Evolutionary conservation across 768 basidiomycete species (phyloP).

Genomic region (Hebeloma cylindrosporum): DNA sequence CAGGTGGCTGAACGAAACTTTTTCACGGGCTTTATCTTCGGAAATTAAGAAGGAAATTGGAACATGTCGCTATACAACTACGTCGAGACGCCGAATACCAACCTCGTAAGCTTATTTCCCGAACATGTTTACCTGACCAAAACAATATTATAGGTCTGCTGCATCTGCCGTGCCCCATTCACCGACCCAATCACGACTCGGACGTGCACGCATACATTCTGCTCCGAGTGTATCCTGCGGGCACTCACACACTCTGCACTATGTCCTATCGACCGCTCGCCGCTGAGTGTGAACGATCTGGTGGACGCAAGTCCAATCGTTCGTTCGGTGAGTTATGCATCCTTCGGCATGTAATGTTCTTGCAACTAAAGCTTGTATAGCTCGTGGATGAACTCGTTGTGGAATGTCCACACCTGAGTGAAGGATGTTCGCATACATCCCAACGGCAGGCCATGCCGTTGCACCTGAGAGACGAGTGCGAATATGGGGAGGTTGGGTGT

Average conservation of each 20-base stretch:
- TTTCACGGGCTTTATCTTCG: neutral
- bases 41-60: neutral
- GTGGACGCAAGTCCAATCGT: conserved; percentile 71
- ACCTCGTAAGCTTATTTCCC: conserved; percentile 50
- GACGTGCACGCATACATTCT: conserved; percentile 86
- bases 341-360: neutral
- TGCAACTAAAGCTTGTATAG: conserved; percentile 36
- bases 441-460: conserved; percentile 63
- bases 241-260: conserved; percentile 67
- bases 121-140: neutral
- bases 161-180: conserved; percentile 78
- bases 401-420: conserved; percentile 58
- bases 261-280: conserved; percentile 84
- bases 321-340: conserved; percentile 55
- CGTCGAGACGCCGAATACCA: conserved; percentile 60
- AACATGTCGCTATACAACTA: conserved; percentile 55
- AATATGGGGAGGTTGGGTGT: conserved; percentile 55
- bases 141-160: conserved; percentile 58
- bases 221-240: conserved; percentile 72
- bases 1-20: too few species aligned
- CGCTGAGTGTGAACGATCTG: conserved; percentile 59
- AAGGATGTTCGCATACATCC: conserved; percentile 62
- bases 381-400: conserved; percentile 82
- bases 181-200: conserved; percentile 71
- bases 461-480: conserved; percentile 65